Base-by-base conservation (phyloP, 2,329 filamentous ascomycete species). In the Xylaria sp. region DNA sequence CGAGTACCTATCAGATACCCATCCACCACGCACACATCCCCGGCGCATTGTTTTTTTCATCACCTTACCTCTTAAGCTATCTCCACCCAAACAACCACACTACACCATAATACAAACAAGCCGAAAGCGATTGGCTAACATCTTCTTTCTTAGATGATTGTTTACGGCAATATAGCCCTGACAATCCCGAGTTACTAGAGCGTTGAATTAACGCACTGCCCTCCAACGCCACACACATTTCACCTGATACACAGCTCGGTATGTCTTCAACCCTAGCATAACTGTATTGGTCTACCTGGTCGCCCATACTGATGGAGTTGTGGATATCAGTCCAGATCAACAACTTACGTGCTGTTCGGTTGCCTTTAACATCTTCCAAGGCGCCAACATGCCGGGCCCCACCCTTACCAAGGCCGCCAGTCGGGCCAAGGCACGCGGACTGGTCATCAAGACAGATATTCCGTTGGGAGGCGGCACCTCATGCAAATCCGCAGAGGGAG, bases 351-450 rank as follows among this genome's bases (percentile, higher is more conserved):
- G 29, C 16, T 3, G 11, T 26, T 13, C 3, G 9, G 3, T 34
- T 34, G 11, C 29, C 9, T 13, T 34, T 34, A 13, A 34, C 16
- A 34, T 13, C 11, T 34, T 13, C 29, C 29, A 13, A 13, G 29
- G 29, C 9, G 16, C 11, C 29, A 13, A 34, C 16, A 34, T 34
- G 29, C 29, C 29, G 29, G 29, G 29, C 29, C 6, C 29, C 11
- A 34, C 8, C 29, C 5, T 13, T 13, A 11, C 29, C 29, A 34
- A 34, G 29, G 29, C 29, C 29, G 29, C 29, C 11, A 34, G 29
- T 17, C 47, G 46, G n/a, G 53, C 53, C 24, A 56, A 49, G 9
- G n/a, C 44, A 7, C 44, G 40, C n/a, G 50, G 48, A 5, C 43
- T 59, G 16, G 40, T 17, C 11, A 22, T 59, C 34, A 37, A 56